Evolutionary conservation across 352 stramenopile genomes (phyloP).

Genomic region (Elongisporangium prolatum): DNA sequence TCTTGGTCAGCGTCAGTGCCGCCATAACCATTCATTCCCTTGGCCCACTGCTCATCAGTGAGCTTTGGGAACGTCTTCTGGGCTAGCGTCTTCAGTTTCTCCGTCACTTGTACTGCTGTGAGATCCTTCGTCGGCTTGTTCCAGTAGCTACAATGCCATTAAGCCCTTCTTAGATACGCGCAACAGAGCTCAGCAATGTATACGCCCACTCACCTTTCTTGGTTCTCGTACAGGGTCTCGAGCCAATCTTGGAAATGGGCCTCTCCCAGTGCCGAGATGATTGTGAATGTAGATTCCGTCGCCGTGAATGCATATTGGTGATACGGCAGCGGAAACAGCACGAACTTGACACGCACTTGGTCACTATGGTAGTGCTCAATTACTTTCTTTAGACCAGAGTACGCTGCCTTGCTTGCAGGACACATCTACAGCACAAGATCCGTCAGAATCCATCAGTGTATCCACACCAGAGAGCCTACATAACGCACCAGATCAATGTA

Average conservation of each 20-base stretch:
- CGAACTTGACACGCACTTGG: conserved; percentile 54
- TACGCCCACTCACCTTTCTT: conserved; percentile 51
- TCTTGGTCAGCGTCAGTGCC: conserved; percentile 50
- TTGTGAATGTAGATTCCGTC: conserved; percentile 53
- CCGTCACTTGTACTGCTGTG: conserved; percentile 51
- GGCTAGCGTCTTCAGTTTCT: conserved; percentile 50
- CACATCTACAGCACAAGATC: conserved; percentile 33
- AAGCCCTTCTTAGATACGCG: too few relatives aligned
- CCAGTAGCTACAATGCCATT: conserved; percentile 39
- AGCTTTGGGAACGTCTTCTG: conserved; percentile 53
- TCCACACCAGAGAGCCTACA: background rate
- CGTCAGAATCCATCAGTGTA: background rate
- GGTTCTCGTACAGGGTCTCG: conserved; percentile 64
- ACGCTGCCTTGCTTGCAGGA: conserved; percentile 59
- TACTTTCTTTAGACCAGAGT: conserved; percentile 60
- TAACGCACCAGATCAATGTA: conserved; percentile 63
- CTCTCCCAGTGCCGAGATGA: conserved; percentile 48
- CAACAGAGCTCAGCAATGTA: too few relatives aligned
- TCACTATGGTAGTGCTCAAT: conserved; percentile 43
- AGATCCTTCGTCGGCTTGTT: conserved; percentile 68
- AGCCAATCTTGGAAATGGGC: conserved; percentile 52
- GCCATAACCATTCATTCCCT: conserved; percentile 67
- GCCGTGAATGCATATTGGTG: conserved; percentile 65
- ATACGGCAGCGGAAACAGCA: conserved; percentile 67
- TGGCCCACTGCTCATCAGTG: conserved; percentile 49